Conservation (phyloP, 495 filamentous ascomycete genomes). For the Letharia columbiana region DNA sequence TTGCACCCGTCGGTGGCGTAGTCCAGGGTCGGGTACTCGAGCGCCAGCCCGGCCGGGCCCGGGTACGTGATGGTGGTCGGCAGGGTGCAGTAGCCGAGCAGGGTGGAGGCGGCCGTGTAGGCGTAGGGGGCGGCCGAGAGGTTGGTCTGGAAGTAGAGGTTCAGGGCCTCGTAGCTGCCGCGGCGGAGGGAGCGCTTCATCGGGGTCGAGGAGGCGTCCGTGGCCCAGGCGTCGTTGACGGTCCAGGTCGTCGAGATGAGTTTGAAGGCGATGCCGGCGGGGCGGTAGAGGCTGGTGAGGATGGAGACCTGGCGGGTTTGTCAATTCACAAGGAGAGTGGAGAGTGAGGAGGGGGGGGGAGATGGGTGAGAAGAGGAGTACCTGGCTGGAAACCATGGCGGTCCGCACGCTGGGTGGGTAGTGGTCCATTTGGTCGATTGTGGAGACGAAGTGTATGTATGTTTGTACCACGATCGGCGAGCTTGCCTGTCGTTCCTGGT, state of each 20-base stretch:
- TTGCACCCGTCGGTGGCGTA: slow-evolving; percentile 48
- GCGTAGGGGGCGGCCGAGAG: slow-evolving; percentile 26
- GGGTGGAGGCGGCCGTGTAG: slow-evolving; percentile 25
- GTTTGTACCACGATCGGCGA: slow-evolving; percentile 32
- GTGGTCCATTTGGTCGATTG: slow-evolving; percentile 27
- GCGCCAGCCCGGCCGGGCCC: slow-evolving; percentile 30
- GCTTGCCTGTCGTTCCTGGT: background rate
- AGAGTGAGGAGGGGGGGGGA: background rate
- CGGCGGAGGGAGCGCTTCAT: slow-evolving; percentile 57
- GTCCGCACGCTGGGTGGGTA: slow-evolving; percentile 30
- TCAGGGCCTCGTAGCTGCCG: slow-evolving; percentile 41
- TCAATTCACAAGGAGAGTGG: background rate
- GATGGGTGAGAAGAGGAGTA: slow-evolving; percentile 12
- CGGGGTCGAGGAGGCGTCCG: slow-evolving; percentile 50
- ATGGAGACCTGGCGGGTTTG: slow-evolving; percentile 30
- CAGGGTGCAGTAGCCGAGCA: slow-evolving; percentile 44
- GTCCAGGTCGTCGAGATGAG: slow-evolving; percentile 64
- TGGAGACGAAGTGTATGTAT: slow-evolving; percentile 43
- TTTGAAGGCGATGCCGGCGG: slow-evolving; percentile 43
- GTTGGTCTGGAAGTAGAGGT: slow-evolving; percentile 46
- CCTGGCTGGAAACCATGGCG: slow-evolving; percentile 38
- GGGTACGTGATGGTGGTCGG: slow-evolving; percentile 28
- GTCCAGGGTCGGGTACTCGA: slow-evolving; percentile 25
- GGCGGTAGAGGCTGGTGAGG: slow-evolving; percentile 37
- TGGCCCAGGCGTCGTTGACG: slow-evolving; percentile 61